Evolutionary conservation across 2,329 filamentous ascomycete genomes (phyloP), one percentile per base, ranked within the genome.

Genomic region (Fusarium coffeatum): DNA sequence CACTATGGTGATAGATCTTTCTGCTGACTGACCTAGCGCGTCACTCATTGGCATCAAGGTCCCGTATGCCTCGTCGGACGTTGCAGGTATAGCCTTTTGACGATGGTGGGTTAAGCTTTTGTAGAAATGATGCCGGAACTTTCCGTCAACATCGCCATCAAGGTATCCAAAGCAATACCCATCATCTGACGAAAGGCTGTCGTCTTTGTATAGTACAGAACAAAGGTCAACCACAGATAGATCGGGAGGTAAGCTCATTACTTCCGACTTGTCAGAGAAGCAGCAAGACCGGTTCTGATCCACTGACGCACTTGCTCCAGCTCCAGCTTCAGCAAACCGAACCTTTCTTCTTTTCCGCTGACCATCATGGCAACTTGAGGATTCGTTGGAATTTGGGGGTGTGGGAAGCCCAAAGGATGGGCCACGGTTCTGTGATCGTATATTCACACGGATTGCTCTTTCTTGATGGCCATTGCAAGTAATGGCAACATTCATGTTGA

Each of bases 311-410:
- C 16, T 30, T 30, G 18, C 4, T 28, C 12, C 25, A 28, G 18
- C 4, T 28, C 12, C 25, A 28, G 23, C 45, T 20, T 27, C 18
- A 16, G 9, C 13, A n/a, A 47, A 47, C 13, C 25, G n/a, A 20
- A 47, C 45, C 8, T 47, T 47, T 47, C 45, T 47, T 16, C n/a
- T 47, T 28, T 47, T 47, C 5, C 45, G 25, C 20, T 22, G 45
- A 4, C 9, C 9, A 8, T 22, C 6, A 16, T 20, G 6, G 13
- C 1, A 20, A 27, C 25, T 30, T 20, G 18, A 11, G 10, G 34
- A 12, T n/a, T n/a, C 5, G 18, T 37, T n/a, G 6, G n/a, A 20
- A 27, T n/a, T 28, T 15, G 25, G 18, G 8, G 45, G 12, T 11
- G 25, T 10, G 2, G 45, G 25, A 16, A 20, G 45, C 1, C 45